Percentiles rank a stretch among this genome's conserved stretches.
Conservation (phyloP, 1,284 basidiomycete genomes). For the Fomes fomentarius region DNA sequence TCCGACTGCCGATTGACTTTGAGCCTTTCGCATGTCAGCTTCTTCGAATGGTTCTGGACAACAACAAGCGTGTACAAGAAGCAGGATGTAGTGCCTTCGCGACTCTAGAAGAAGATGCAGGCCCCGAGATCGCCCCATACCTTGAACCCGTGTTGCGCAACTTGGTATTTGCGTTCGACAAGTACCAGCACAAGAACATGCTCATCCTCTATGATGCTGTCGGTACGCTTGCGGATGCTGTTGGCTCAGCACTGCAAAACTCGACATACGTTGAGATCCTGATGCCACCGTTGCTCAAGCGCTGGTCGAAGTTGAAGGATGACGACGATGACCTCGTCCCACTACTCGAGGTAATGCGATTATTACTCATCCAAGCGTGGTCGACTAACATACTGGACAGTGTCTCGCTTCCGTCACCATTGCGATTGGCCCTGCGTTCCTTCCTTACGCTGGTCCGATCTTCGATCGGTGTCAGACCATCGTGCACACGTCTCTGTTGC, state of each 20-base stretch:
- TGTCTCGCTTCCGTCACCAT: constrained; percentile 98
- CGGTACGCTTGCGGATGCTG: constrained; percentile 96
- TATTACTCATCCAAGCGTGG: background rate
- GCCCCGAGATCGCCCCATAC: constrained; percentile 87
- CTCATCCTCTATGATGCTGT: constrained; percentile 98
- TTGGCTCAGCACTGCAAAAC: constrained; percentile 87
- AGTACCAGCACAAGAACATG: constrained; percentile 99
- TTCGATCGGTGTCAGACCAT: constrained; percentile 92
- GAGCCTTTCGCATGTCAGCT: constrained; percentile 53
- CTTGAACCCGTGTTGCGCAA: constrained; percentile 95
- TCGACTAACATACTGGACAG: constrained; percentile 43
- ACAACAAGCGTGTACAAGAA: constrained; percentile 99
- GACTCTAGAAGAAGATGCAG: constrained; percentile 98
- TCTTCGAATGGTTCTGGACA: constrained; percentile 96
- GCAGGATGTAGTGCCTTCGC: constrained; percentile 99
- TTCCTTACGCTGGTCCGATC: constrained; percentile 88
- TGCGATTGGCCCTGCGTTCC: constrained; percentile 92
- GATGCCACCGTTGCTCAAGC: constrained; percentile 92
- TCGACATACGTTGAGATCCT: constrained; percentile 91
- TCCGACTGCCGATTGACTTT: constrained; percentile 9
- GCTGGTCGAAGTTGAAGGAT: constrained; percentile 90
- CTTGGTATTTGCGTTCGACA: constrained; percentile 94
- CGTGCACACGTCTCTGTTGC: constrained; percentile 80
- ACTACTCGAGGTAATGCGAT: constrained; percentile 75
- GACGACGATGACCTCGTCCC: constrained; percentile 95